Conservation (phyloP, 106 monocot genomes). For the Acorus calamus region DNA sequence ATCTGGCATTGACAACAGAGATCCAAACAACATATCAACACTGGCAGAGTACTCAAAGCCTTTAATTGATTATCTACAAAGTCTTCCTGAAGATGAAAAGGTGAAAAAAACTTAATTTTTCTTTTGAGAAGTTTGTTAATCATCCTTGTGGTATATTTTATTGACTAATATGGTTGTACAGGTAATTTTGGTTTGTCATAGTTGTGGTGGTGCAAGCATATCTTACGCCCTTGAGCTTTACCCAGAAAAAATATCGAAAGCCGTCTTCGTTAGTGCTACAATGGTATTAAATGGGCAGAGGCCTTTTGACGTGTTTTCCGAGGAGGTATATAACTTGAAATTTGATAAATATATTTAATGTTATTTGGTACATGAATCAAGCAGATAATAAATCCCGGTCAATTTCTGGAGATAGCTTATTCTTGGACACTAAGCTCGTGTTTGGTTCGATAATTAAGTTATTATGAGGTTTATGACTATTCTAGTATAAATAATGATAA, state of each 20-base stretch:
- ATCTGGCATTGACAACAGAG: constrained; percentile 63
- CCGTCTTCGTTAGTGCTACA: constrained; percentile 69
- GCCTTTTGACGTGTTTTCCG: constrained; percentile 73
- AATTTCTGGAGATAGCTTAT: no score
- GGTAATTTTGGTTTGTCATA: constrained; percentile 92
- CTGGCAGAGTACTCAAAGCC: constrained; percentile 76
- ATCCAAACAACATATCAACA: constrained; percentile 43
- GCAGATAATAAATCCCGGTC: no score
- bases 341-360: no score
- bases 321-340: constrained; percentile 31
- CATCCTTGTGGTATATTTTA: background rate
- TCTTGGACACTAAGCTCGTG: no score
- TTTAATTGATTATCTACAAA: constrained; percentile 49
- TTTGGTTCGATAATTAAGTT: no score
- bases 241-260: constrained; percentile 72
- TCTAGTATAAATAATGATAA: no score
- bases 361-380: no score
- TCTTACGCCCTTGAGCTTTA: constrained; percentile 67
- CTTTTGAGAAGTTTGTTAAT: background rate
- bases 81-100: constrained; percentile 64
- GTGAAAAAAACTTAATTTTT: constrained; percentile 12
- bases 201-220: constrained; percentile 85
- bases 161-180: constrained; percentile 17
- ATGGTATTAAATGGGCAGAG: constrained; percentile 87
- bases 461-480: no score